A percentile compares a stretch with the other conserved stretches of the same genome.
Evolutionary conservation across 1,284 basidiomycete genomes (phyloP).

Genomic region (Apiotrichum montevideense): DNA sequence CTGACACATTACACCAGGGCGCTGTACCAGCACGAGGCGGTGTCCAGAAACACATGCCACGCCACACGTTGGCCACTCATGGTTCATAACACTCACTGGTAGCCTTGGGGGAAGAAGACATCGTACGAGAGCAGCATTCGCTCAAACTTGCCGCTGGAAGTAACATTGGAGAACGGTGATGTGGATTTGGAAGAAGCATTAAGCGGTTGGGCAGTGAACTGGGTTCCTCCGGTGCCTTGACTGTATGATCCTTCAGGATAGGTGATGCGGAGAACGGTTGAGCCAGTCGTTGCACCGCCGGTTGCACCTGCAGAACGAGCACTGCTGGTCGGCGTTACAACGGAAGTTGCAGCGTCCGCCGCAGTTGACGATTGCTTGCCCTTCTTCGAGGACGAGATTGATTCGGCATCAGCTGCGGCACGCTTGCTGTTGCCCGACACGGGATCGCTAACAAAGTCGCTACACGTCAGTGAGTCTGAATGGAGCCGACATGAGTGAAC

Average conservation of each 20-base stretch:
- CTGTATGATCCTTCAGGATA: constrained; percentile 45
- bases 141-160: constrained; percentile 35
- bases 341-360: constrained; percentile 9
- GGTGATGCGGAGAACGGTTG: constrained; percentile 35
- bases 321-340: constrained; percentile 4
- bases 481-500: not conserved
- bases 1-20: too few species aligned
- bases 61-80: too few species aligned
- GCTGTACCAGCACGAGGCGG: too few species aligned
- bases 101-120: constrained; percentile 36
- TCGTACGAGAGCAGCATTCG: constrained; percentile 39
- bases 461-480: constrained; percentile 1
- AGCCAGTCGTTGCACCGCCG: constrained; percentile 12
- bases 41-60: too few species aligned
- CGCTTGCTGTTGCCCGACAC: constrained; percentile 7
- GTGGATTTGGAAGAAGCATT: constrained; percentile 13
- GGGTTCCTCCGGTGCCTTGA: constrained; percentile 43
- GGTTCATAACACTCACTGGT: constrained; percentile 20
- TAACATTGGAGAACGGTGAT: constrained; percentile 12
- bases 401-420: not conserved
- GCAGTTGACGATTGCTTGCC: constrained; percentile 2
- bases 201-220: constrained; percentile 42
- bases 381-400: constrained; percentile 1
- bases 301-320: too few species aligned
- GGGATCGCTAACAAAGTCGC: constrained; percentile 31